phyloP scores from a whole-genome alignment of 2,329 filamentous ascomycete genomes.

The Xylaria sp. region DNA sequence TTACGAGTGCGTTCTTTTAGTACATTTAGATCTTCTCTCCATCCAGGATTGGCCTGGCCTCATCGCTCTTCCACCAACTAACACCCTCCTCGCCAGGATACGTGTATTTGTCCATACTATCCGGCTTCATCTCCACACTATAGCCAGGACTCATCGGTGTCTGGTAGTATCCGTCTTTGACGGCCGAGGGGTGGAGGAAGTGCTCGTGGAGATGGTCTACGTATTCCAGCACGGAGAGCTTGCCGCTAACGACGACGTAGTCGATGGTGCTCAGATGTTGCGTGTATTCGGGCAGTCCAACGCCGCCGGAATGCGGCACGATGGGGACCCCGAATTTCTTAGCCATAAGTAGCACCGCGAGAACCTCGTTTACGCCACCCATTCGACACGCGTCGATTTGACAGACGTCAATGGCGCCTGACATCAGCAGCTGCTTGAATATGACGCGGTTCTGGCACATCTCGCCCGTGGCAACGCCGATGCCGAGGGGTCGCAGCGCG shows the following conservation, averaged over 20 bases:
- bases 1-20: slow-evolving; percentile 3
- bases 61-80: slow-evolving; percentile 87
- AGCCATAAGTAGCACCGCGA: slow-evolving; percentile 89
- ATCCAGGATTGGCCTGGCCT: slow-evolving; percentile 79
- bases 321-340: slow-evolving; percentile 82
- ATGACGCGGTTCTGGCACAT: slow-evolving; percentile 96
- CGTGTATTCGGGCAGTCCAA: slow-evolving; percentile 92
- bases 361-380: slow-evolving; percentile 89
- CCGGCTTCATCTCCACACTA: slow-evolving; percentile 91
- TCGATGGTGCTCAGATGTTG: slow-evolving; percentile 93
- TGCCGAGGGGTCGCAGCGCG: slow-evolving; percentile 76
- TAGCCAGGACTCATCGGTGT: slow-evolving; percentile 87
- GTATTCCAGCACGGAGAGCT: slow-evolving; percentile 86
- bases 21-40: slow-evolving; percentile 61
- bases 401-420: slow-evolving; percentile 84
- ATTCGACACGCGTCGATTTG: slow-evolving; percentile 92
- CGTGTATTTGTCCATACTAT: slow-evolving; percentile 82
- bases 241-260: slow-evolving; percentile 86
- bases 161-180: slow-evolving; percentile 87
- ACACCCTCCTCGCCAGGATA: slow-evolving; percentile 81
- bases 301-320: slow-evolving; percentile 88
- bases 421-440: slow-evolving; percentile 89
- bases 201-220: slow-evolving; percentile 95
- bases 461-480: slow-evolving; percentile 90
- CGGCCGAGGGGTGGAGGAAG: slow-evolving; percentile 82